These are phyloP conservation scores for Phytophthora sp. DNA, from an alignment of 352 stramenopile genomes.

Conservation along the genomic window DNA sequence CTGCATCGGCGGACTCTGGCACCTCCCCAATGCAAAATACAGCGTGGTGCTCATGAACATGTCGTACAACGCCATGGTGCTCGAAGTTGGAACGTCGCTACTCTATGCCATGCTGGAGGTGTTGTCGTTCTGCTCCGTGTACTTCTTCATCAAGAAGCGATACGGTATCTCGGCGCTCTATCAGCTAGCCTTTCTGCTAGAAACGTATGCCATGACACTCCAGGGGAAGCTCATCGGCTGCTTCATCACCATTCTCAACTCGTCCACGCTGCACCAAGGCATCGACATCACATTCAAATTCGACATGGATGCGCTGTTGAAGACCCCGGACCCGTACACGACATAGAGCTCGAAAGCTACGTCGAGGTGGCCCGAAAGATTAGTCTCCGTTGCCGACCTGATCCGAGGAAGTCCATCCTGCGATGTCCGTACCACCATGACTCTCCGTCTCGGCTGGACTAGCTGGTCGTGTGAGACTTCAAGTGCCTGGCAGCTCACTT, in stretches of 20 bases:
- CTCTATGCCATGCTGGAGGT: constrained; percentile 16
- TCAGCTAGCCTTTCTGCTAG: constrained; percentile 40
- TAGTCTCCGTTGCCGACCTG: no score
- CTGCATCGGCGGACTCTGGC: constrained; percentile 18
- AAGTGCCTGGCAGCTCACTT: constrained; percentile 16
- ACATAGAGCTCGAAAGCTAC: no score
- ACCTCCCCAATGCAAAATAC: constrained; percentile 21
- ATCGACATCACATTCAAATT: constrained; percentile 18
- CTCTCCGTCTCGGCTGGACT: neutral
- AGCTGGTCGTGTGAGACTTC: constrained; percentile 16
- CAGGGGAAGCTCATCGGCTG: constrained; percentile 25
- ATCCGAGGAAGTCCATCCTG: no score
- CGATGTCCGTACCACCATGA: constrained; percentile 4
- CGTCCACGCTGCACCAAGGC: constrained; percentile 12
- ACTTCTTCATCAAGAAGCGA: constrained; percentile 23
- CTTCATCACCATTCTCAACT: constrained; percentile 25
- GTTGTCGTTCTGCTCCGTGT: constrained; percentile 23
- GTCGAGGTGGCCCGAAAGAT: no score
- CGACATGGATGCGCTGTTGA: neutral
- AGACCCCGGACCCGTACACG: constrained; percentile 1
- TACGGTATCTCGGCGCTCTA: constrained; percentile 35
- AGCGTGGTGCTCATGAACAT: constrained; percentile 18
- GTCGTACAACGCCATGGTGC: neutral
- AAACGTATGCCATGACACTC: constrained; percentile 25
- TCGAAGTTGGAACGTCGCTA: constrained; percentile 11